Evolutionary conservation across 2,329 filamentous ascomycete species (phyloP), one percentile per base, ranked within the genome.

Genomic region (Neofusicoccum sp.): DNA sequence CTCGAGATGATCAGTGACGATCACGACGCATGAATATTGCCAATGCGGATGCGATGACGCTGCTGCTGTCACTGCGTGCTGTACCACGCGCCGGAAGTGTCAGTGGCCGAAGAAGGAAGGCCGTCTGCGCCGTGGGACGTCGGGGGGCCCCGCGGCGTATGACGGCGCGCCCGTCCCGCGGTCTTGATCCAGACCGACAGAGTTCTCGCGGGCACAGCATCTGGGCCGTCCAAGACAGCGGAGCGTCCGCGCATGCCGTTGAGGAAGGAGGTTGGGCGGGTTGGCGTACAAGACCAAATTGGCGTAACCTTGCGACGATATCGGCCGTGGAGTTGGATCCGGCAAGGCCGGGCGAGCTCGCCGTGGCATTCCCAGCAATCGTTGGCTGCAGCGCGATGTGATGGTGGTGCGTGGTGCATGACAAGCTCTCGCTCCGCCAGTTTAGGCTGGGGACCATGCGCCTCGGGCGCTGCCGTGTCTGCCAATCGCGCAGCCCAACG

Each of bases 1-100:
- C 68, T 70, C 68, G 71, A 70, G 66, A 68, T 68, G 70, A 70
- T 70, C 68, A 71, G 66, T 62, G 73, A 66, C 70, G 75, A 76
- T 77, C 73, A 67, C 60, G 67, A 67, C 63, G 67, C 50, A 65
- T 67, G 66, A 68, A 66, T 73, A 72, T 70, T 72, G 73, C 71
- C 73, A 73, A 73, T 60, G 43, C 56, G 44, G 43, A 44, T 36
- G 54, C 39, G 39, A 58, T 58, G 54, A 58, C 54, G 54, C 54
- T 12, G 54, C 54, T 45, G 54, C 54, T 58, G 54, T 58, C 54
- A 58, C 54, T 58, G 54, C 54, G 54, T 58, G 54, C 54, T 58
- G 54, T 58, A 58, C 54, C 54, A 58, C 54, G 39, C 43, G 31
- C 49, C 49, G 60, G 33, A 52, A 48, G 22, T 45, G 50, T 47